These are phyloP conservation scores for Akanthomyces dipterigenus DNA, from an alignment of 2,329 filamentous ascomycete species.

Conservation along the genomic window DNA sequence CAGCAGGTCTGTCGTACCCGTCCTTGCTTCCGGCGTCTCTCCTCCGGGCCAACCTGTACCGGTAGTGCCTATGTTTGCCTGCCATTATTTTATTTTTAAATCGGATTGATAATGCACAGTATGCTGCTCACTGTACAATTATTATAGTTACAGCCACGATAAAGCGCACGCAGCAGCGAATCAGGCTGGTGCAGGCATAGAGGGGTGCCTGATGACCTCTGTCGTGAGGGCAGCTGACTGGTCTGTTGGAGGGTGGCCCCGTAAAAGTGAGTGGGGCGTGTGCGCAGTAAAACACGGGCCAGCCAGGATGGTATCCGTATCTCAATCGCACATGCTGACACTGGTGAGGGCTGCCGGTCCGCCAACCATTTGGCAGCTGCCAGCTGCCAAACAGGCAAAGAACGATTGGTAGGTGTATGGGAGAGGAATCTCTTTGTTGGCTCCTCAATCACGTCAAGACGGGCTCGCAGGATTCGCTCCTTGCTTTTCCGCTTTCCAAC, in stretches of 20 bases:
- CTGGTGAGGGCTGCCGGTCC: not conserved
- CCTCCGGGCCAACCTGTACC: too few relatives aligned
- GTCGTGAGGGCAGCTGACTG: constrained; percentile 19
- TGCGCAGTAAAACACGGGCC: not conserved
- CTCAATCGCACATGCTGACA: not conserved
- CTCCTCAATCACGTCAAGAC: not conserved
- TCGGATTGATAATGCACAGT: not conserved
- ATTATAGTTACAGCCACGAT: not conserved
- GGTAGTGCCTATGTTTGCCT: too few relatives aligned
- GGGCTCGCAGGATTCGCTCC: too few relatives aligned
- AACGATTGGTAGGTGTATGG: not conserved
- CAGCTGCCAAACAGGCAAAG: not conserved
- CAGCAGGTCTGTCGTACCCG: not conserved
- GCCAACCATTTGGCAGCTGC: too few relatives aligned
- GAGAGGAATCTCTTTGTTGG: not conserved
- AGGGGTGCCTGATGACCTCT: constrained; percentile 4
- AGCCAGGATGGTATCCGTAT: not conserved
- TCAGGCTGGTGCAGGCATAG: not conserved
- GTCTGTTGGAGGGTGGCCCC: constrained; percentile 15
- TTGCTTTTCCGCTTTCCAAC: not conserved
- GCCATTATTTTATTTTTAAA: too few relatives aligned
- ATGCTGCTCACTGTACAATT: not conserved
- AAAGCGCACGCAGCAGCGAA: not conserved
- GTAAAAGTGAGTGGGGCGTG: not conserved
- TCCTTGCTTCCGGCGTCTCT: not conserved